These are phyloP conservation scores for Nannochloropsis salina DNA, from an alignment of 108 stramenopile species.

Conservation along the genomic window DNA sequence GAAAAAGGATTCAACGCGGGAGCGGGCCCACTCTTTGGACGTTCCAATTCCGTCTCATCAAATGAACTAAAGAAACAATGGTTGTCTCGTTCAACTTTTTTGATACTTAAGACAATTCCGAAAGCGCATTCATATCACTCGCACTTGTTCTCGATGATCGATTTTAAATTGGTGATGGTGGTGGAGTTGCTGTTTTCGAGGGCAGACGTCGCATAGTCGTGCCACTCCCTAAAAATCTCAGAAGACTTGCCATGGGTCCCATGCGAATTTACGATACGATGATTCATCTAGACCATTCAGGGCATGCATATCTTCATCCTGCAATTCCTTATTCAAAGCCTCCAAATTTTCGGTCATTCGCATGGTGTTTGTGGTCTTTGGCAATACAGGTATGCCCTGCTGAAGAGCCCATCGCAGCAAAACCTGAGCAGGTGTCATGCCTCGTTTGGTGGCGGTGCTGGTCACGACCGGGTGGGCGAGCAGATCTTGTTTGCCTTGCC, in stretches of 20 bases:
- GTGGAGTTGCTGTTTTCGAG: no score
- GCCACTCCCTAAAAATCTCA: neutral
- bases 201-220: no score
- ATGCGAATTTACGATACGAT: neutral
- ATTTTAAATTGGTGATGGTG: no score
- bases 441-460: conserved; percentile 22
- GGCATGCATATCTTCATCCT: neutral
- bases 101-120: no score
- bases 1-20: no score
- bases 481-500: neutral
- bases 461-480: conserved; percentile 13
- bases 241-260: neutral
- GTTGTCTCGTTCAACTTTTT: no score
- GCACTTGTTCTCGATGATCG: no score
- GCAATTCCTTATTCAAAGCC: neutral
- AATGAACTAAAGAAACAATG: no score
- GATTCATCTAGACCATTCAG: neutral
- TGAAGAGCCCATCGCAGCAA: conserved; percentile 36
- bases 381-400: conserved; percentile 28
- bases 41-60: no score
- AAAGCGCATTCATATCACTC: no score
- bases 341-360: conserved; percentile 19
- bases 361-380: neutral
- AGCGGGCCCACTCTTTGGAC: no score
- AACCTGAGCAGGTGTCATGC: conserved; percentile 19